A percentile compares a stretch with the other conserved stretches of the same genome.
phyloP scores from a whole-genome alignment of 495 filamentous ascomycete species.

The Xylaria bambusicola region DNA sequence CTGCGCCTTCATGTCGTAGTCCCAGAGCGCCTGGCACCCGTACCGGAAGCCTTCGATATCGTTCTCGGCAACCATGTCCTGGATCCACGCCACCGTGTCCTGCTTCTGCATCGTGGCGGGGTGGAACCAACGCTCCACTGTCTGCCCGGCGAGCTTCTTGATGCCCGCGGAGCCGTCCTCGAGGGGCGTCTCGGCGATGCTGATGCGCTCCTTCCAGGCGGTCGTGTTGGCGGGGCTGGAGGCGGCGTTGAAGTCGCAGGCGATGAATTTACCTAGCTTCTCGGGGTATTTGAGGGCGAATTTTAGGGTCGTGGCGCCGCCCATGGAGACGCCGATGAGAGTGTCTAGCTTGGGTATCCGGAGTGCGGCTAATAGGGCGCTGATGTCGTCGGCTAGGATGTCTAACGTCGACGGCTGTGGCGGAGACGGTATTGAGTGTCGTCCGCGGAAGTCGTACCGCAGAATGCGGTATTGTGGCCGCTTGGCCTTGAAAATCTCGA shows the following conservation, averaged over 20 bases:
- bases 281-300: conserved; percentile 66
- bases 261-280: conserved; percentile 60
- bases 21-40: conserved; percentile 70
- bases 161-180: conserved; percentile 51
- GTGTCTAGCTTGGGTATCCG: conserved; percentile 61
- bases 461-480: conserved; percentile 70
- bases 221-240: conserved; percentile 67
- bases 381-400: conserved; percentile 65
- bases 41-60: conserved; percentile 68
- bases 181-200: conserved; percentile 61
- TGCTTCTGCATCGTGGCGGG: conserved; percentile 55
- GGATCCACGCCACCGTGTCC: conserved; percentile 52
- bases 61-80: conserved; percentile 61
- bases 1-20: conserved; percentile 68
- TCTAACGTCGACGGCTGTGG: conserved; percentile 56
- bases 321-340: conserved; percentile 74
- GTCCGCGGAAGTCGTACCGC: conserved; percentile 69
- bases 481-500: conserved; percentile 56
- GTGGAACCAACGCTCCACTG: conserved; percentile 76
- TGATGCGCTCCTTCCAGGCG: conserved; percentile 76
- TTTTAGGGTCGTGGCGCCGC: conserved; percentile 73
- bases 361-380: conserved; percentile 57
- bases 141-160: conserved; percentile 62
- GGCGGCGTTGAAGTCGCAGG: conserved; percentile 76
- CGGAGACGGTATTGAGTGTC: conserved; percentile 50